Percentiles rank a stretch among this genome's conserved stretches.
Evolutionary conservation across 2,329 filamentous ascomycete genomes (phyloP).

Genomic region (Arachnomyces sp.): DNA sequence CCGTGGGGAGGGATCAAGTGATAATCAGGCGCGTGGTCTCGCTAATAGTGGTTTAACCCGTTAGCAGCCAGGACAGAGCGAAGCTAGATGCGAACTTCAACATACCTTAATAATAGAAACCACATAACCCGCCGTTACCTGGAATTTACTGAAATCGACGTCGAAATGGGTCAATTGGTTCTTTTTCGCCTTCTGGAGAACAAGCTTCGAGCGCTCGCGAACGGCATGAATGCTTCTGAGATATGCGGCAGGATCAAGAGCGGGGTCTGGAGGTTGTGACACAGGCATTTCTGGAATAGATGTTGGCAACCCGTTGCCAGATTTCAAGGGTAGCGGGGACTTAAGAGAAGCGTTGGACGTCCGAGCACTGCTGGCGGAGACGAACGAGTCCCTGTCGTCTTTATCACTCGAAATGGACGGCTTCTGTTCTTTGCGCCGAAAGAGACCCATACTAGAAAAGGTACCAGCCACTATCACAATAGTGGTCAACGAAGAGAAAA

Average conservation of each 20-base stretch:
- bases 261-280: slow-evolving; percentile 77
- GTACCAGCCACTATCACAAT: no score
- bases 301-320: slow-evolving; percentile 39
- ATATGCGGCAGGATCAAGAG: slow-evolving; percentile 81
- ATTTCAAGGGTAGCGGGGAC: slow-evolving; percentile 40
- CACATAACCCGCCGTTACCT: slow-evolving; percentile 76
- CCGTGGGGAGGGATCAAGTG: slow-evolving; percentile 71
- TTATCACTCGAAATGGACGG: slow-evolving; percentile 29
- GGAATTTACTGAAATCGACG: slow-evolving; percentile 78
- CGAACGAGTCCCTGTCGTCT: slow-evolving; percentile 33
- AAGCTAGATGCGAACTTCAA: slow-evolving; percentile 2
- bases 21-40: slow-evolving; percentile 64
- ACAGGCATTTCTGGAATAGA: slow-evolving; percentile 69
- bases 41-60: slow-evolving; percentile 34
- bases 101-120: slow-evolving; percentile 89
- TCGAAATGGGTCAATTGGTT: slow-evolving; percentile 80
- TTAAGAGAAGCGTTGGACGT: slow-evolving; percentile 42
- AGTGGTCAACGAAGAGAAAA: no score
- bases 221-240: slow-evolving; percentile 84
- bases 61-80: slow-evolving; percentile 2
- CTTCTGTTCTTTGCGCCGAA: slow-evolving; percentile 41
- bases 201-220: slow-evolving; percentile 65
- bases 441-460: slow-evolving; percentile 36
- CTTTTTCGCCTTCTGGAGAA: slow-evolving; percentile 67
- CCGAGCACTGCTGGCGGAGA: slow-evolving; percentile 35